Evolutionary conservation across 139 green algal species (phyloP).

Genomic region (Pedinophyceae sp.): DNA sequence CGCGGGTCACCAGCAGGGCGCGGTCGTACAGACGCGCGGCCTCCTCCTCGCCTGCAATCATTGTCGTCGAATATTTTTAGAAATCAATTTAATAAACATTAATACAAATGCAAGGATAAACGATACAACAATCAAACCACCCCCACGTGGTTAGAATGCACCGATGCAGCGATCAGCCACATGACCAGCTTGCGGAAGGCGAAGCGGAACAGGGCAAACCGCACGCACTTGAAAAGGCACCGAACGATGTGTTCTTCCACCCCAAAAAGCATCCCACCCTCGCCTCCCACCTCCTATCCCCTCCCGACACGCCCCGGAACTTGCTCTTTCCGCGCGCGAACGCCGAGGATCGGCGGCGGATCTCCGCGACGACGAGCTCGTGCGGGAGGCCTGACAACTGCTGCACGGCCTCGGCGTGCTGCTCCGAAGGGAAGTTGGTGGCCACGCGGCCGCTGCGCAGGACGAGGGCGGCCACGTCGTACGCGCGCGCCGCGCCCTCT

Average conservation of each 20-base stretch:
- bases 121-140: background rate
- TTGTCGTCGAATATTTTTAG: background rate
- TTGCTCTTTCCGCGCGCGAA: slow-evolving; percentile 35
- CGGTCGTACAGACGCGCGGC: slow-evolving; percentile 49
- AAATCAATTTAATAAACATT: background rate
- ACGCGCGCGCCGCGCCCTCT: slow-evolving; percentile 28
- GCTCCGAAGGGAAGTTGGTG: slow-evolving; percentile 28
- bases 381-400: slow-evolving; percentile 18
- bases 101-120: background rate
- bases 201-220: background rate
- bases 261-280: slow-evolving; percentile 41
- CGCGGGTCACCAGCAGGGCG: slow-evolving; percentile 47
- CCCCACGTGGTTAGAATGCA: background rate
- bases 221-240: background rate
- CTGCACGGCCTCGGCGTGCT: slow-evolving; percentile 20
- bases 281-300: slow-evolving; percentile 43
- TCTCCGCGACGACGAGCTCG: slow-evolving; percentile 39
- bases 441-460: slow-evolving; percentile 28
- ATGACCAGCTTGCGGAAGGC: background rate
- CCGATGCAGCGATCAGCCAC: background rate
- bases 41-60: slow-evolving; percentile 32
- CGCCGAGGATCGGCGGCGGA: slow-evolving; percentile 25
- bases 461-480: slow-evolving; percentile 40
- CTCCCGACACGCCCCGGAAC: slow-evolving; percentile 41
- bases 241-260: slow-evolving; percentile 49